Evolutionary conservation across 371 early-diverging fungal genomes (phyloP).

Genomic region (Apophysomyces sp.): DNA sequence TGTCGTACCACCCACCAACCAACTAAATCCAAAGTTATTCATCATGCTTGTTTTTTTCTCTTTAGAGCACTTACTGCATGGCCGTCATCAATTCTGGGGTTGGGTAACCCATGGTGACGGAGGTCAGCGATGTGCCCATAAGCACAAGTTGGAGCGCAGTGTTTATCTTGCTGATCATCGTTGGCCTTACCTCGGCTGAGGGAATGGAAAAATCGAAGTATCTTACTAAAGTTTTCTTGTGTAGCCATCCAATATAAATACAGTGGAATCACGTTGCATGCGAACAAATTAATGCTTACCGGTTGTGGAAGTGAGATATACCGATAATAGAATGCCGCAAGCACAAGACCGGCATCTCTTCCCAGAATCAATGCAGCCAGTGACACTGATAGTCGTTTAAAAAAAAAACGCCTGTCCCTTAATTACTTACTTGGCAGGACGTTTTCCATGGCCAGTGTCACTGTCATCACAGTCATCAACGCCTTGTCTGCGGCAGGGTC

Average conservation of each 20-base stretch:
- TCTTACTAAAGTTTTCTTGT: conserved; percentile 76
- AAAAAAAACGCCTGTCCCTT: conserved; percentile 4
- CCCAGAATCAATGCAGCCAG: conserved; percentile 86
- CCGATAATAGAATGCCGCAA: conserved; percentile 82
- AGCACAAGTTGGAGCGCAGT: conserved; percentile 87
- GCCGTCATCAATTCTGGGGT: conserved; percentile 33
- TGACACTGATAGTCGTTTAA: conserved; percentile 46
- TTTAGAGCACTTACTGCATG: conserved; percentile 34
- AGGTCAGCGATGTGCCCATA: conserved; percentile 75
- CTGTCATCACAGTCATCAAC: conserved; percentile 88
- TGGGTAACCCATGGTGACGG: conserved; percentile 32
- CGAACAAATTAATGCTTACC: conserved; percentile 43
- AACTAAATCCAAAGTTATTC: conserved; percentile 29
- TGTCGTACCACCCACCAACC: conserved; percentile 79
- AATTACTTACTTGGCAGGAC: conserved; percentile 73
- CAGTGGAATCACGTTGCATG: neutral
- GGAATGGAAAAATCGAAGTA: conserved; percentile 92
- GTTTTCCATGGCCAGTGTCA: conserved; percentile 73
- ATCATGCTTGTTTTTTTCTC: neutral
- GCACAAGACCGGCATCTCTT: conserved; percentile 79
- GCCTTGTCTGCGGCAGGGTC: conserved; percentile 98
- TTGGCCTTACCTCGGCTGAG: conserved; percentile 90
- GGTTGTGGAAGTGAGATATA: conserved; percentile 90
- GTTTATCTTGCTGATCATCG: conserved; percentile 86
- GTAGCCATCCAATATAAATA: conserved; percentile 3